Percentiles rank a stretch among this genome's conserved stretches.
Conservation (phyloP, 2,329 filamentous ascomycete species). For the Verticillium isaacii region DNA sequence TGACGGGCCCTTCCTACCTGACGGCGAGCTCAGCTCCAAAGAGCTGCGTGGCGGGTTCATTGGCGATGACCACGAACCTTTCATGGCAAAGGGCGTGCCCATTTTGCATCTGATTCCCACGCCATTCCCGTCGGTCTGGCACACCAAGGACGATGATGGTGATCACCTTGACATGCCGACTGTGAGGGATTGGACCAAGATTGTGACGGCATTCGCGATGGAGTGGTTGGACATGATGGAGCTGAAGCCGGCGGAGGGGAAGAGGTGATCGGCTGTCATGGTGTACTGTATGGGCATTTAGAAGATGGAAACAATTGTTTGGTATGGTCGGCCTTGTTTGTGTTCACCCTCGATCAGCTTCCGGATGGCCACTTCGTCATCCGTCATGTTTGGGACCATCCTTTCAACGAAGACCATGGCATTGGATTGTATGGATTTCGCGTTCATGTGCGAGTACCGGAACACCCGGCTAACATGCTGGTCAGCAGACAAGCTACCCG, state of each 20-base stretch:
- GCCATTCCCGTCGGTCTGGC: slow-evolving; percentile 71
- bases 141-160: slow-evolving; percentile 65
- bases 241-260: slow-evolving; percentile 19
- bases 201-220: slow-evolving; percentile 67
- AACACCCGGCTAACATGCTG: no score
- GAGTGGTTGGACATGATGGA: slow-evolving; percentile 72
- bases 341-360: no score
- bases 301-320: not conserved
- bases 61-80: slow-evolving; percentile 74
- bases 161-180: slow-evolving; percentile 67
- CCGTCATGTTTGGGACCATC: no score
- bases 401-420: no score
- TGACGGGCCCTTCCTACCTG: slow-evolving; percentile 47
- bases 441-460: no score
- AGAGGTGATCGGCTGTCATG: not conserved
- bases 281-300: not conserved
- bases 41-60: slow-evolving; percentile 36
- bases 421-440: no score
- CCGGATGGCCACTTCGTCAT: no score
- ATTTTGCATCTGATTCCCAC: slow-evolving; percentile 70
- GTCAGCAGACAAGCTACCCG: no score
- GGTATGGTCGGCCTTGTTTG: no score
- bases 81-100: slow-evolving; percentile 69
- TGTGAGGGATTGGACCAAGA: slow-evolving; percentile 70
- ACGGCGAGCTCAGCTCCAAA: slow-evolving; percentile 39